Base-by-base conservation (phyloP, 805 yeast species). In the Starmerella sirachaensis region DNA sequence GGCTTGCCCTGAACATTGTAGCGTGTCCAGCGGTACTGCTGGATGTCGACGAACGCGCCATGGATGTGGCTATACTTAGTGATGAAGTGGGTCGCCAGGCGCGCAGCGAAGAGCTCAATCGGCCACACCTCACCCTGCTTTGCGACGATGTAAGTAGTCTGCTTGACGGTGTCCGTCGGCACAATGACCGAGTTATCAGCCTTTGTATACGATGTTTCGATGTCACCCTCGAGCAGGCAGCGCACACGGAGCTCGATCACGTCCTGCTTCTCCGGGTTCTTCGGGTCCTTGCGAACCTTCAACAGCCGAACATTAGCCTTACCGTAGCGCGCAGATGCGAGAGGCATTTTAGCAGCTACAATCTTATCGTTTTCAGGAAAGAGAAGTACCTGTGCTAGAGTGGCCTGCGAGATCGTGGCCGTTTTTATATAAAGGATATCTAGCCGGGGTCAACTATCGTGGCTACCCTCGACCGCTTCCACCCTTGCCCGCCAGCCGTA, bases 151-250 rank as follows among this genome's bases (percentile, higher is more conserved):
- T 80, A 68, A 47, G 82, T 74, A 35, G 94, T 85, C 68, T 85
- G 85, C 62, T 85, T 85, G 39, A 84, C 85, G 1, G 94, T 83
- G 60, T 85, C 94, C 7, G 96, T 86, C 42, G 96, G 95, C 34
- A 86, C 93, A 53, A 86, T 76, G n/a, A 80, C 72, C 2, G 80
- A 56, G 64, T 86, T 86, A 62, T 86, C 93, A 26, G 94, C 95
- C 41, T 77, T 54, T 35, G 94, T 86, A 66, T 81, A 86, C 3
- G 94, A 76, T 21, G 64, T 61, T 46, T 80, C 94, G 53, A 86
- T 76, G 40, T 68, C 71, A 45, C 96, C 96, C 49, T 70, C 75
- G 41, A 86, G 68, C 35, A 86, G 65, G 19, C 77, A 77, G 46
- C 69, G 68, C 40, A 81, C 93, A 40, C 84, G 78, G 37, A 93